Evolutionary conservation across 129 eudicot species (phyloP), one percentile per base, ranked within the genome.

Genomic region (Chrysanthemum makinoi): DNA sequence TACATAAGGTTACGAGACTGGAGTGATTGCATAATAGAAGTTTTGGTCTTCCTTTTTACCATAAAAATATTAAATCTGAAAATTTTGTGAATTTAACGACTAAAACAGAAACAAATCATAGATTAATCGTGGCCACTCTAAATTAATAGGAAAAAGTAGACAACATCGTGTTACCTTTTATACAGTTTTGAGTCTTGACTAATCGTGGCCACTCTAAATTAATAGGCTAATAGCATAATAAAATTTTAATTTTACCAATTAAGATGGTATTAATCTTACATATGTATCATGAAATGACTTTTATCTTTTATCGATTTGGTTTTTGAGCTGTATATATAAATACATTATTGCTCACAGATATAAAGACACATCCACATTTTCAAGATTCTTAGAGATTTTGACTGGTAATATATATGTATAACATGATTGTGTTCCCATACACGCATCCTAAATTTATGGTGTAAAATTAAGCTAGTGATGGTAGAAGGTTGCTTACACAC

Each of bases 221-320:
- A 58, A 68, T 4, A 22, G 44, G 19, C 58, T 15, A 44, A 30
- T 30, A 62, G 15, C 68, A 26, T 48, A 18, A 2, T 10, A 10
- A 33, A 44, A 52, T 73, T 17, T 43, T 62, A 61, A 44, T 28
- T 28, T 51, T 61, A 43, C 13, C 26, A 19, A 0, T 19, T 24
- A 8, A 72, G 33, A 7, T 3, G 19, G 39, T 59, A 30, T 53
- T 17, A 30, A 16, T 33, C 5, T 69, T 30, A 17, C 33, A 43
- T 64, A 30, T 53, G 51, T 24, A 69, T 51, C n/a, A 69, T 69
- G 74, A 53, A 69, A 69, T 69, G 54, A 11, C 51, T 6, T 53
- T 30, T 2, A 28, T 30, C 35, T 52, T 30, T 35, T 17, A 56
- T 24, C 5, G 16, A 15, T 30, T 10, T 10, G 46, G 28, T 8